Evolutionary conservation across 2,329 filamentous ascomycete species (phyloP).

Genomic region (Chlorencoelia australis): DNA sequence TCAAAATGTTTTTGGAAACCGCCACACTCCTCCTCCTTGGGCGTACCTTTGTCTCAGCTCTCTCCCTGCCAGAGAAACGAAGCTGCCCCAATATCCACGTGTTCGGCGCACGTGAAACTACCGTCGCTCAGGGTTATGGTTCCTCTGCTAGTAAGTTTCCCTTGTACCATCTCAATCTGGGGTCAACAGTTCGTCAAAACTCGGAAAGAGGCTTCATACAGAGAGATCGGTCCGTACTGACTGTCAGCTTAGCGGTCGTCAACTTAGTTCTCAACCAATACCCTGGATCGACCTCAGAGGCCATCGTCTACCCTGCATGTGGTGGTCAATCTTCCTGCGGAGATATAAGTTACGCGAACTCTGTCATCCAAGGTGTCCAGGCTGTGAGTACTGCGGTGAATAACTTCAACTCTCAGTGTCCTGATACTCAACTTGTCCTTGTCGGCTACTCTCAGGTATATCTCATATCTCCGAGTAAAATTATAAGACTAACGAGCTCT

Average conservation of each 20-base stretch:
- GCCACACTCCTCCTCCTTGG: too few relatives aligned
- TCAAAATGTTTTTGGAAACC: too few relatives aligned
- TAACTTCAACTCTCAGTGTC: slow-evolving; percentile 44
- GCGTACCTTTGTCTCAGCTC: neutral
- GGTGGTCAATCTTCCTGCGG: slow-evolving; percentile 50
- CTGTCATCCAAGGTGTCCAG: slow-evolving; percentile 44
- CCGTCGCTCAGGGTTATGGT: slow-evolving; percentile 39
- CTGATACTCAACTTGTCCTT: slow-evolving; percentile 46
- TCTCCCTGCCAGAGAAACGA: slow-evolving; percentile 12
- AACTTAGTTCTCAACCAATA: slow-evolving; percentile 38
- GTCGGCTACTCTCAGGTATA: slow-evolving; percentile 53
- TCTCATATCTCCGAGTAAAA: neutral
- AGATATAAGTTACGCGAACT: slow-evolving; percentile 48
- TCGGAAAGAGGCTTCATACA: too few relatives aligned
- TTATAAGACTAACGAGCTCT: neutral
- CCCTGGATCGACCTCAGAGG: slow-evolving; percentile 41
- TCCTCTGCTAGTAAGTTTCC: slow-evolving; percentile 35
- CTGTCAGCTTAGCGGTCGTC: too few relatives aligned
- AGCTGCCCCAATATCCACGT: slow-evolving; percentile 37
- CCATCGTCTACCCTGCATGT: slow-evolving; percentile 51
- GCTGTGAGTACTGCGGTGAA: slow-evolving; percentile 52
- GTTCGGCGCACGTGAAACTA: slow-evolving; percentile 43
- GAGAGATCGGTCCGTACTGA: too few relatives aligned
- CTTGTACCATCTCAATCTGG: too few relatives aligned
- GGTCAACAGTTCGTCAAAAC: too few relatives aligned